Evolutionary conservation across 2,329 filamentous ascomycete genomes (phyloP), one percentile per base, ranked within the genome.

Genomic region (Microdochium paspali): DNA sequence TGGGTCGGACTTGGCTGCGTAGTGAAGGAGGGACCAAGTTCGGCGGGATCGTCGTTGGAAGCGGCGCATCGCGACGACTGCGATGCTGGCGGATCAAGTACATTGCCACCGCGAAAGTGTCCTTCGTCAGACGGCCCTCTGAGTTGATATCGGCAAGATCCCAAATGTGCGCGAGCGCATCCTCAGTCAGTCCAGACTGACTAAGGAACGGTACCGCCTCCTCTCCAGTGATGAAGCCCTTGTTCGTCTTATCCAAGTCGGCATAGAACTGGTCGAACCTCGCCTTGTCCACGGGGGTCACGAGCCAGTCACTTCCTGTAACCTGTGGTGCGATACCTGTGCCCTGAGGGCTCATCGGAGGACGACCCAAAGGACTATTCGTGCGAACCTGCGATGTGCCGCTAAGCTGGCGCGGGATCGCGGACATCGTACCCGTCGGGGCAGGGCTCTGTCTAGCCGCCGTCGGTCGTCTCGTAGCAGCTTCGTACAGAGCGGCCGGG

Each of bases 81-180:
- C 90, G 79, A 63, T 96, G 90, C 63, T 95, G 87, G 51, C 90
- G 81, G 57, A 98, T 96, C 45, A 98, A 74, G 62, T 94, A 94
- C 90, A 98, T 96, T 46, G 93, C 91, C 44, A 98, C 90, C 0
- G 93, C 90, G 61, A 98, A 98, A 58, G 95, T 90, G 55, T 98
- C 93, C 56, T 80, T 82, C 44, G 78, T 90, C 48, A 98, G 72
- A 49, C 85, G 84, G 10, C 93, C 93, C 56, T 90, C 86, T 7
- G 89, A 93, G 60, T 88, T 89, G 66, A 96, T 89, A 66, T 98
- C 93, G 13, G 93, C 85, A 25, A 98, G 79, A 63, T 98, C 93
- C 93, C 93, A 98, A 53, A 98, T 95, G 58, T 94, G 87, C 25
- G 93, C 93, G 46, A 98, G 73, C 10, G 80, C 81, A 58, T 96